Evolutionary conservation across 2,329 filamentous ascomycete species (phyloP).

Genomic region (Fusarium oxysporum): DNA sequence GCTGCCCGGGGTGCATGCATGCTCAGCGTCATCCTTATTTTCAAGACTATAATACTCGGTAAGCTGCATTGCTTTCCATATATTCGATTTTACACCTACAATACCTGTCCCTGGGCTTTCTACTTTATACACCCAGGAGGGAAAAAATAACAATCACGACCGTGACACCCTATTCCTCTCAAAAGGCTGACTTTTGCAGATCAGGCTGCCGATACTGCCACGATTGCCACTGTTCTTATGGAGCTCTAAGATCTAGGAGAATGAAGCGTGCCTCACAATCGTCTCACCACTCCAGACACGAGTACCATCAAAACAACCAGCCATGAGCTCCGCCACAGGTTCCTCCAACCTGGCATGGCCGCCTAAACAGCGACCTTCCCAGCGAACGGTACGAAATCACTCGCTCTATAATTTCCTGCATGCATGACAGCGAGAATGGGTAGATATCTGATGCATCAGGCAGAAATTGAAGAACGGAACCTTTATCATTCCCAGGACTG

Average conservation of each 20-base stretch:
- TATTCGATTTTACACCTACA: neutral
- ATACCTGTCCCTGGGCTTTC: neutral
- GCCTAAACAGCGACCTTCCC: slow-evolving; percentile 56
- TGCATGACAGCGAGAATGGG: neutral
- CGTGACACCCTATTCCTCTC: neutral
- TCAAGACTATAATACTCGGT: slow-evolving; percentile 1
- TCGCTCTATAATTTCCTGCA: neutral
- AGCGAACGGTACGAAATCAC: slow-evolving; percentile 56
- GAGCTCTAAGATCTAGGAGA: slow-evolving; percentile 34
- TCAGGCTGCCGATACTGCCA: neutral
- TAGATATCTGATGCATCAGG: slow-evolving; percentile 21
- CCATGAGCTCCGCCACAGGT: slow-evolving; percentile 51
- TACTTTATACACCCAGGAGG: slow-evolving; percentile 1
- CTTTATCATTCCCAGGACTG: slow-evolving; percentile 86
- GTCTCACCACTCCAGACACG: slow-evolving; percentile 30
- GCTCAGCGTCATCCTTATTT: slow-evolving; percentile 26
- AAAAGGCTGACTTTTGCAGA: neutral
- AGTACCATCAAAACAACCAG: slow-evolving; percentile 54
- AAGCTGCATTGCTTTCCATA: slow-evolving; percentile 3
- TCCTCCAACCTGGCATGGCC: slow-evolving; percentile 54
- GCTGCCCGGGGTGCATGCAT: slow-evolving; percentile 22
- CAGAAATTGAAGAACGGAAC: slow-evolving; percentile 85
- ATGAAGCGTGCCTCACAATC: slow-evolving; percentile 39
- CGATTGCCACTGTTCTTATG: slow-evolving; percentile 24
- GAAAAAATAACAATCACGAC: neutral